Evolutionary conservation across 495 filamentous ascomycete species (phyloP), one percentile per base, ranked within the genome.

Genomic region (Penicillium waksmanii): DNA sequence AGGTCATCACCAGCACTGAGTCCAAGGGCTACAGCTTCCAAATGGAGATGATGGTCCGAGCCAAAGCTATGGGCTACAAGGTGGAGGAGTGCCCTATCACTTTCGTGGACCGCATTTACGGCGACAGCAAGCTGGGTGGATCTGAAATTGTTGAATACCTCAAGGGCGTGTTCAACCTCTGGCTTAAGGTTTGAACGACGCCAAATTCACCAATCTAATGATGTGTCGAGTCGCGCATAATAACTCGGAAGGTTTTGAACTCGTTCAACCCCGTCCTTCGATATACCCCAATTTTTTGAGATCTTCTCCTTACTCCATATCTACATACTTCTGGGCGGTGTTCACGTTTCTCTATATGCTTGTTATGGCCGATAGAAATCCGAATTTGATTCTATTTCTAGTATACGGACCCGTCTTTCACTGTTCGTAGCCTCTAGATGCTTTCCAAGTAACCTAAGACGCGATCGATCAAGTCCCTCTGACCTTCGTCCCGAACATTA

Each of bases 21-120:
- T 94, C 91, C 66, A 93, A 97, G 74, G 95, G 95, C 15, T 98
- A 97, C 71, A 94, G 91, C 25, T 98, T 98, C 82, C 95, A 98
- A 85, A 98, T 98, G 95, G 95, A 97, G 82, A 87, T 91, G 86
- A 90, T 91, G 87, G 91, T 96, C 4, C 83, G 94, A 52, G 95
- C 95, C 42, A 96, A 96, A 82, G 90, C 89, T 13, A 91, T 95
- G 89, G 92, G 93, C 2, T 95, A 82, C 75, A 89, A 82, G 53
- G 92, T 98, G 31, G 89, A 88, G 15, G 95, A 98, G 82, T 93
- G 95, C 57, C 95, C 94, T 5, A 98, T 98, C 64, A 88, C 85
- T 21, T 98, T 98, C 76, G 95, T 98, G 43, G 95, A 98, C 73
- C 85, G 95, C 42, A 77, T 98, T 36, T 97, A 96, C 70, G 95